Evolutionary conservation across 441 rosid genomes (phyloP), one percentile per base, ranked within the genome.

Genomic region (Populus hybrid): DNA sequence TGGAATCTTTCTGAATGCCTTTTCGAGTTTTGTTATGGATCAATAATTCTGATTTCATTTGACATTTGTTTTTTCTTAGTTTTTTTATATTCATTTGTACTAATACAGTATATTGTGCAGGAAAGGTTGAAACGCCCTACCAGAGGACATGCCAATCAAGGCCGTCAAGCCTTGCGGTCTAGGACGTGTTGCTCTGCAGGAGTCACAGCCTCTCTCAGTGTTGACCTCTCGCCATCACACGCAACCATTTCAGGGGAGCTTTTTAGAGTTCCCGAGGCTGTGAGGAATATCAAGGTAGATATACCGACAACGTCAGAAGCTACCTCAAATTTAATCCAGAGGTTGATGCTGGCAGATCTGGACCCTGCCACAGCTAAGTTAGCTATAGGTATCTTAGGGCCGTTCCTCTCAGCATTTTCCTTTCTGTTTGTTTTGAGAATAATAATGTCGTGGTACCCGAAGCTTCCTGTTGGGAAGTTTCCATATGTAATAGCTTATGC

Each of bases 391-490:
- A 79, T 92, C 63, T 78, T 95, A 70, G 93, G 99, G 38, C 97
- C 98, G 0, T 82, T 88, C 21, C 89, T 92, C 75, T 91, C 98
- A 2, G 92, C 89, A 28, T 93, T 95, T 81, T 86, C 86, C 2
- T 91, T 92, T 87, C 82, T 93, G 0, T 95, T 95, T 34, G 84
- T 95, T 10, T 4, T 87, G 87, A 92, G 98, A 75, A 91, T 93
- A 50, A 83, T 95, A 18, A 95, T 95, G 99, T 95, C 98, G n/a
- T 95, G 99, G 99, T 95, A 95, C 78, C 99, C 98, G 0, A 93
- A 90, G 82, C 93, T 95, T 77, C 99, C 98, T 0, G 94, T 91
- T 20, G 91, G 86, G 8, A 89, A 93, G 83, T 93, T 95, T 77
- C 99, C 98, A 6, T 95, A 91, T 74, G 88, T 95, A 10, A 73